Percentiles rank a stretch among this genome's conserved stretches.
phyloP scores from a whole-genome alignment of 2,329 filamentous ascomycete genomes.

The Sphaceloma murrayae region DNA sequence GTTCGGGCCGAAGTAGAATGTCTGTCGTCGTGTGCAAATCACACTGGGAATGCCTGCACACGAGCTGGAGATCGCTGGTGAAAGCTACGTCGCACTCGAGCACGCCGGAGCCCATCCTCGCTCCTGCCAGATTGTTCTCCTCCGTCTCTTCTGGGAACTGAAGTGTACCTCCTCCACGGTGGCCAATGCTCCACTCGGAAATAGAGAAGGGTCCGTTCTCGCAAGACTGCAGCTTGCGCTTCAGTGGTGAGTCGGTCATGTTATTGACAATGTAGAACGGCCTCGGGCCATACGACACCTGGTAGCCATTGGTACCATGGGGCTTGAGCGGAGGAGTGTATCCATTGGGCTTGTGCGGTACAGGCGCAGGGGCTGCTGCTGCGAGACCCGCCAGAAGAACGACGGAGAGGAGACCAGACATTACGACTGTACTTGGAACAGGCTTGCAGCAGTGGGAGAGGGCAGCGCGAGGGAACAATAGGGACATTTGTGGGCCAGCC shows the following conservation, averaged over 20 bases:
- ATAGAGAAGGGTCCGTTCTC: slow-evolving; percentile 45
- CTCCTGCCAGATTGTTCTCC: slow-evolving; percentile 50
- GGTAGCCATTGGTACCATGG: slow-evolving; percentile 19
- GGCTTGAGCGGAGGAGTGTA: slow-evolving; percentile 8
- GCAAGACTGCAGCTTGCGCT: slow-evolving; percentile 51
- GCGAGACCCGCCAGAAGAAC: slow-evolving; percentile 1
- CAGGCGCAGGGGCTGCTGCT: slow-evolving; percentile 1
- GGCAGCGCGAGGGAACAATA: no score
- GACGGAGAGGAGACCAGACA: slow-evolving; percentile 6
- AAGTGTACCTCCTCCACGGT: slow-evolving; percentile 51
- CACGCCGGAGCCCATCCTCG: slow-evolving; percentile 54
- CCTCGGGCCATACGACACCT: slow-evolving; percentile 52
- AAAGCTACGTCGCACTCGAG: slow-evolving; percentile 60
- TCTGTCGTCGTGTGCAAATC: slow-evolving; percentile 61
- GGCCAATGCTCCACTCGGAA: slow-evolving; percentile 50
- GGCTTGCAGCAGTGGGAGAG: not conserved
- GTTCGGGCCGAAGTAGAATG: slow-evolving; percentile 51
- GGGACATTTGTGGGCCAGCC: no score
- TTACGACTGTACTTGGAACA: not conserved
- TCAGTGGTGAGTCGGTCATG: slow-evolving; percentile 52
- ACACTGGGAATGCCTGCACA: slow-evolving; percentile 59
- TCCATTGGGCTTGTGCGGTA: not conserved
- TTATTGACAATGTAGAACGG: slow-evolving; percentile 56
- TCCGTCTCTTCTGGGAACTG: slow-evolving; percentile 55
- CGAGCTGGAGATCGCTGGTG: slow-evolving; percentile 55